phyloP scores from a whole-genome alignment of 257 asterid species.

The Penstemon davidsonii region DNA sequence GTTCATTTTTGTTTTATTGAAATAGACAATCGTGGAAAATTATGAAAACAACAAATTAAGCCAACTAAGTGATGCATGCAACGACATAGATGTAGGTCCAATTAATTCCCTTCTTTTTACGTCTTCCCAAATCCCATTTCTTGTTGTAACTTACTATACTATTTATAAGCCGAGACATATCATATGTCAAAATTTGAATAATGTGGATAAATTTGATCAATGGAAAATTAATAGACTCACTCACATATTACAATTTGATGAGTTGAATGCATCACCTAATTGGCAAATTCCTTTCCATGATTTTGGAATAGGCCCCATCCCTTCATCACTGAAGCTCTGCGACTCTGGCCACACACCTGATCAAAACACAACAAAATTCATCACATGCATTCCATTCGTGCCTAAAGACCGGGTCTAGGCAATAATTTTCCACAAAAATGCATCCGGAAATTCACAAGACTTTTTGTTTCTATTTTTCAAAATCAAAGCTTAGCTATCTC shows the following conservation, averaged over 20 bases:
- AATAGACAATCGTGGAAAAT: conserved; percentile 34
- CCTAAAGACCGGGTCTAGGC: no score
- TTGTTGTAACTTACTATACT: no score
- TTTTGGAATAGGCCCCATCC: conserved; percentile 60
- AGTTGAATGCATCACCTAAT: conserved; percentile 61
- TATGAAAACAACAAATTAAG: conserved; percentile 36
- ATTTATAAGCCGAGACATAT: no score
- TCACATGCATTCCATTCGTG: background rate
- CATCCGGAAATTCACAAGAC: no score
- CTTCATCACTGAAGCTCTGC: conserved; percentile 61
- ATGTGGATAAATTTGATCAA: background rate
- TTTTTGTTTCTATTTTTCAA: no score
- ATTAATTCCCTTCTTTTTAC: conserved; percentile 14
- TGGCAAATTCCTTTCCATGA: conserved; percentile 84
- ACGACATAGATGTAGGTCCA: conserved; percentile 34
- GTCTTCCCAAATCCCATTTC: background rate
- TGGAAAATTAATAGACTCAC: conserved; percentile 10
- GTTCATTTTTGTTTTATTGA: conserved; percentile 31
- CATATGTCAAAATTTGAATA: no score
- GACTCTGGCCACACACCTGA: conserved; percentile 93
- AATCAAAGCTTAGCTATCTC: no score
- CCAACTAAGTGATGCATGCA: conserved; percentile 37
- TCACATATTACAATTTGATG: conserved; percentile 69
- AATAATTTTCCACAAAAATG: no score
- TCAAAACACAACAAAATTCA: background rate